Evolutionary conservation across 352 stramenopile genomes (phyloP), one percentile per base, ranked within the genome.

Genomic region (Phytophthora tubulina): DNA sequence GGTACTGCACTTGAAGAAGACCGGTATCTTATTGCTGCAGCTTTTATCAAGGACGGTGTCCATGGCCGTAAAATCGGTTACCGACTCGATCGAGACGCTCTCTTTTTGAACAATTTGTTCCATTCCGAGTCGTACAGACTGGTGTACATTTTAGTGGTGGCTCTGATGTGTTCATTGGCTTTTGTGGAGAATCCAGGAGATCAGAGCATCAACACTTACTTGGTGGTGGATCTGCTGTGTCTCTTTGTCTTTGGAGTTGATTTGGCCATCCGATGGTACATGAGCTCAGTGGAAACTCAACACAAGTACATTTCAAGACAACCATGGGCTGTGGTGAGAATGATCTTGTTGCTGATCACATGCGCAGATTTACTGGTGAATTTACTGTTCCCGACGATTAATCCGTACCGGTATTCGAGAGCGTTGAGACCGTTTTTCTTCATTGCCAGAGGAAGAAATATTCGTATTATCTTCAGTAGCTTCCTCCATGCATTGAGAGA

Each of bases 61-160:
- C 88, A 95, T 67, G 88, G 86, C n/a, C 86, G 88, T 31, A 95
- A 95, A 72, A 91, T 95, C 57, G 86, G 83, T 41, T 94, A 93
- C 57, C 82, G 86, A 36, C 70, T 95, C 36, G 88, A 95, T 67
- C 80, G 80, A 59, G 80, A 81, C 51, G 82, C 88, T 32, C 70
- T 95, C 0, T 78, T 91, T 3, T 67, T 94, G 41, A 88, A 93
- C 59, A 75, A 89, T 48, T 60, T 92, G 7, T 95, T 94, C 65
- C 88, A 95, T 60, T 90, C 86, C 2, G 76, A 83, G 32, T 86
- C 79, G 31, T 96, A 96, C 72, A 75, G 84, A 38, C 49, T 81
- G 15, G 68, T 92, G 54, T 95, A 93, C 69, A 93, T 89, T 21
- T 15, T 92, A 27, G 76, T 94, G n/a, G 84, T 89, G 21, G 63